These are phyloP conservation scores for Umbilicus rupestris DNA, from an alignment of 164 flowering plant genomes.

Conservation along the genomic window DNA sequence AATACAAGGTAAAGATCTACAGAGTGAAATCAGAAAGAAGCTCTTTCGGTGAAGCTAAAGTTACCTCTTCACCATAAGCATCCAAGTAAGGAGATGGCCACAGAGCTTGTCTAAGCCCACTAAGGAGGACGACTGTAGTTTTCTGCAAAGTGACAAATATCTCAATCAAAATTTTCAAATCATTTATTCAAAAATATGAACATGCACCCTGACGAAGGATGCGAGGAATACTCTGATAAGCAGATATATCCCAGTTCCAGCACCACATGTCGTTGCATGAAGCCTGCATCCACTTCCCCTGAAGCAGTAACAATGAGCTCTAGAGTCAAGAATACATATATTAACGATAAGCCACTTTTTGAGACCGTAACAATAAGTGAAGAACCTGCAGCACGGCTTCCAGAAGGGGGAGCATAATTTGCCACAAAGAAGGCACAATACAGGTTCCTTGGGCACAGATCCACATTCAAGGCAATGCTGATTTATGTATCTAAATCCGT, in stretches of 20 bases:
- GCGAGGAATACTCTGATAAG: constrained; percentile 65
- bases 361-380: neutral
- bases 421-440: constrained; percentile 85
- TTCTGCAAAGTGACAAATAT: constrained; percentile 26
- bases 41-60: neutral
- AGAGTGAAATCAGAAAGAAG: neutral
- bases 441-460: constrained; percentile 44
- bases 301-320: constrained; percentile 7
- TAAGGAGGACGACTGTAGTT: constrained; percentile 71
- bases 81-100: constrained; percentile 97
- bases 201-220: neutral
- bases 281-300: constrained; percentile 61
- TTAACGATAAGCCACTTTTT: neutral
- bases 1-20: neutral
- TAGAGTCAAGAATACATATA: neutral
- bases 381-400: constrained; percentile 86
- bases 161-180: neutral
- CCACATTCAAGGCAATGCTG: constrained; percentile 55
- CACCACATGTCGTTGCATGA: constrained; percentile 79
- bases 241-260: constrained; percentile 81
- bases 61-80: constrained; percentile 95
- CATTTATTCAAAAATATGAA: neutral
- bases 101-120: constrained; percentile 62
- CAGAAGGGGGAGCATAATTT: constrained; percentile 66
- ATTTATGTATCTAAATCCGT: constrained; percentile 81